phyloP scores from a whole-genome alignment of 495 filamentous ascomycete species.

The Hyaloscypha finlandica region DNA sequence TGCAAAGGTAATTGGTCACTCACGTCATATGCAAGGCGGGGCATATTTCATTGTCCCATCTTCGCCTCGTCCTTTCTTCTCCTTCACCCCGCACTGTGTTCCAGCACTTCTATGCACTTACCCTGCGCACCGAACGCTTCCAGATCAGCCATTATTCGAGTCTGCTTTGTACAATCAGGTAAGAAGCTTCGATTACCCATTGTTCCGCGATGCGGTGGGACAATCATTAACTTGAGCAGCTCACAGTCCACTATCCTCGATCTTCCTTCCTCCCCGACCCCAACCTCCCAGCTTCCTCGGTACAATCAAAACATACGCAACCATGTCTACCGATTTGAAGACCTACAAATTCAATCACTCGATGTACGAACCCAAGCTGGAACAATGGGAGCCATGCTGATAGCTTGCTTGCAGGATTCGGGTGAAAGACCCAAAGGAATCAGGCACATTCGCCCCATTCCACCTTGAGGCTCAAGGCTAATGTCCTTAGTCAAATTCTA shows the following conservation, averaged over 20 bases:
- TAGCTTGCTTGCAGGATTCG: constrained; percentile 65
- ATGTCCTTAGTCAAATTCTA: constrained; percentile 77
- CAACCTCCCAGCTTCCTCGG: not conserved
- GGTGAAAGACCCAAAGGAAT: constrained; percentile 90
- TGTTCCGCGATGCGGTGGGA: not conserved
- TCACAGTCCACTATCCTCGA: not conserved
- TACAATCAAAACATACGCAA: constrained; percentile 32
- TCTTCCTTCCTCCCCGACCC: not conserved
- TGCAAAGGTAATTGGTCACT: not conserved
- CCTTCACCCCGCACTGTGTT: not conserved
- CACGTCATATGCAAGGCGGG: not conserved
- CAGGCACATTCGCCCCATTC: constrained; percentile 46
- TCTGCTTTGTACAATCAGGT: not conserved
- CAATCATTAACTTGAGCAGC: not conserved
- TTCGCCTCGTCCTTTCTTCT: not conserved
- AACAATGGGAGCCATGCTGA: constrained; percentile 16
- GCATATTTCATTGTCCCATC: not conserved
- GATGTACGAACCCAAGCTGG: constrained; percentile 55
- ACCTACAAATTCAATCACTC: constrained; percentile 87
- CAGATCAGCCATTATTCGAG: not conserved
- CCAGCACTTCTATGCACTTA: not conserved
- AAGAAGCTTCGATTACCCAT: not conserved
- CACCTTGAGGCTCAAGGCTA: not conserved
- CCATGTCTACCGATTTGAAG: constrained; percentile 75
- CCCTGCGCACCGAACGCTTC: not conserved